Base-by-base conservation (phyloP, 176 grass and related monocot species). In the Paspalum vaginatum region DNA sequence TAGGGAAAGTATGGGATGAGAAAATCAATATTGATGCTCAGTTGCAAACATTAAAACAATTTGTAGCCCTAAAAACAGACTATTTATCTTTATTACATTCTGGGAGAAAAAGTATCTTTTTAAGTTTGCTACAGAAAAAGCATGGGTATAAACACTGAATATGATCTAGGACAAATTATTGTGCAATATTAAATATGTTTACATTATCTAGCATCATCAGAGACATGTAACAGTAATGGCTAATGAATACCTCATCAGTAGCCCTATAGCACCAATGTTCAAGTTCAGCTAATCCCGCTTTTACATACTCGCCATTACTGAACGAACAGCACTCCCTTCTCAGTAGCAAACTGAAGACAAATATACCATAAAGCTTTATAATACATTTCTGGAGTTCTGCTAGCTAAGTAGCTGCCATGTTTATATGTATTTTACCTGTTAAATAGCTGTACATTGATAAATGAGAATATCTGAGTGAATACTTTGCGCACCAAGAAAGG, bases 281-380 rank as follows among this genome's bases (percentile, higher is more conserved):
- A 69, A 99, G 96, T 85, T 99, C 96, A 85, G 92, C 92, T 91
- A 99, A 86, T 84, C 96, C 92, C 62, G 96, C 88, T 87, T 99
- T 99, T 74, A 99, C 96, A 11, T 91, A 99, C 78, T 99, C 96
- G 8, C 96, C 92, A 13, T 99, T 99, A 80, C 88, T 99, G 79
- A 99, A 99, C 20, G 96, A 99, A 87, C 96, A 99, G 9, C 92
- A 99, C 74, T 99, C 96, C 85, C 96, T 95, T 90, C 96, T 95
- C 71, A 99, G 61, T 39, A 99, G 90, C 79, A 99, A 85, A 80
- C 92, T 95, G 92, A 72, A 82, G 22, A 74, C 79, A 81, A 11
- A 70, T 69, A 78, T 25, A 76, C 50, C 44, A 91, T 26, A 27
- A 73, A 76, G 17, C 27, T 79, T 13, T 51, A 71, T 61, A 84